These are phyloP conservation scores for Limnanthes douglasii DNA, from an alignment of 345 rosid species.

Conservation along the genomic window DNA sequence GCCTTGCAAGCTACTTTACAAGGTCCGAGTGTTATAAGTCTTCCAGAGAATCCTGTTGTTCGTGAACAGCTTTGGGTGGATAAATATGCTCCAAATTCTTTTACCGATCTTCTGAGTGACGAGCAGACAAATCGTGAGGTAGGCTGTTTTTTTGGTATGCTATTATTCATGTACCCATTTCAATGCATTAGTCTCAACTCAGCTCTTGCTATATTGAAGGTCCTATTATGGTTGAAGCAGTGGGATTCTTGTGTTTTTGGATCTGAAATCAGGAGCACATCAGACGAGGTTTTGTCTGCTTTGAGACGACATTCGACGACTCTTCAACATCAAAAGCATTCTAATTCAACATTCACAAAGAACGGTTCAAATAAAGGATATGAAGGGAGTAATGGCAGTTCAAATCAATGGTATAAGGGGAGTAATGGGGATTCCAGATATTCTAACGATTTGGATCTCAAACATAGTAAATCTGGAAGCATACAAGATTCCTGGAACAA, in stretches of 20 bases:
- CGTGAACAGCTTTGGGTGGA: slow-evolving; percentile 88
- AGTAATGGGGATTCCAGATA: slow-evolving; percentile 24
- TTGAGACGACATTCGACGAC: slow-evolving; percentile 69
- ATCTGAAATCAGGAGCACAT: slow-evolving; percentile 80
- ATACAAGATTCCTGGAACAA: slow-evolving; percentile 28
- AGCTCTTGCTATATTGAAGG: slow-evolving; percentile 27
- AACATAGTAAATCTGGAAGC: slow-evolving; percentile 21
- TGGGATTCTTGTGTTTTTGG: slow-evolving; percentile 99
- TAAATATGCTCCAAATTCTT: slow-evolving; percentile 82
- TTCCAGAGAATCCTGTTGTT: slow-evolving; percentile 25
- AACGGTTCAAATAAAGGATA: slow-evolving; percentile 29
- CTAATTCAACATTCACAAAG: slow-evolving; percentile 30
- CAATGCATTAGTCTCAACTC: slow-evolving; percentile 3
- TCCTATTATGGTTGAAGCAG: slow-evolving; percentile 89
- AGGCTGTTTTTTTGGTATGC: slow-evolving; percentile 8
- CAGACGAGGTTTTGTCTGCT: slow-evolving; percentile 80
- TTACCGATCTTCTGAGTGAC: slow-evolving; percentile 95
- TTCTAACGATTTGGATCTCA: slow-evolving; percentile 16
- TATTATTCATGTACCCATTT: background rate
- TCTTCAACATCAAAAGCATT: slow-evolving; percentile 32
- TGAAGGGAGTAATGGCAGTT: slow-evolving; percentile 31
- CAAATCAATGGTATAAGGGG: slow-evolving; percentile 30
- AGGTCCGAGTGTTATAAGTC: slow-evolving; percentile 21
- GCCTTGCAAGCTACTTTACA: slow-evolving; percentile 59
- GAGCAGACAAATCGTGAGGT: slow-evolving; percentile 98